Base-by-base conservation (phyloP, 768 basidiomycete species). In the Megacollybia marginata region DNA sequence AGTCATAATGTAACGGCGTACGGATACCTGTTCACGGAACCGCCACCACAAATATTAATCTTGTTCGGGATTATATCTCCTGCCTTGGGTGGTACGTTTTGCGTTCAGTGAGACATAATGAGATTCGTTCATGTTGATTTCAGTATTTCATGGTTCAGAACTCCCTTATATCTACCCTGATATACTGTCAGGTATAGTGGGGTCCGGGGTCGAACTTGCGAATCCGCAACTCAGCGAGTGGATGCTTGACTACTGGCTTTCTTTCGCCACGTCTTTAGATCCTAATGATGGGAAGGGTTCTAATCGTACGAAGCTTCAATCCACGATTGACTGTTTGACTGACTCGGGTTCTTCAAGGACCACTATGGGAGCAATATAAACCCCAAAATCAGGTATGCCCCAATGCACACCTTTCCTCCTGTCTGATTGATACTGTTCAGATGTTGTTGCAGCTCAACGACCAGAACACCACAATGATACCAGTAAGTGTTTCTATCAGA, bases 231-330 rank as follows among this genome's bases (percentile, higher is more conserved):
- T 44, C 43, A 64, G 64, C 36, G 28, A 19, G 19, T 11, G 16
- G 18, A 65, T 66, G 64, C 52, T 62, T 35, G 62, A 65, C 38
- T 64, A 64, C 35, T 65, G 65, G 65, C 52, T 66, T 32, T 65
- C 65, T 5, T 66, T 65, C 43, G 63, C 61, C 4, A n/a, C n/a
- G n/a, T n/a, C n/a, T n/a, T n/a, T n/a, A n/a, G n/a, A n/a, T n/a
- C n/a, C n/a, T n/a, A n/a, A n/a, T n/a, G n/a, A n/a, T n/a, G n/a
- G n/a, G n/a, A n/a, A n/a, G n/a, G n/a, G n/a, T n/a, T n/a, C n/a
- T 32, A 9, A 19, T 10, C 56, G 61, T 63, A 48, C 42, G 59
- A 48, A 10, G 35, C 16, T 36, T 10, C 10, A 16, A 10, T 36
- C 10, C 16, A 36, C 35, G 35, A 36, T n/a, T n/a, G n/a, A 36